Base-by-base conservation (phyloP, 108 stramenopile species). In the Conticribra weissflogii region DNA sequence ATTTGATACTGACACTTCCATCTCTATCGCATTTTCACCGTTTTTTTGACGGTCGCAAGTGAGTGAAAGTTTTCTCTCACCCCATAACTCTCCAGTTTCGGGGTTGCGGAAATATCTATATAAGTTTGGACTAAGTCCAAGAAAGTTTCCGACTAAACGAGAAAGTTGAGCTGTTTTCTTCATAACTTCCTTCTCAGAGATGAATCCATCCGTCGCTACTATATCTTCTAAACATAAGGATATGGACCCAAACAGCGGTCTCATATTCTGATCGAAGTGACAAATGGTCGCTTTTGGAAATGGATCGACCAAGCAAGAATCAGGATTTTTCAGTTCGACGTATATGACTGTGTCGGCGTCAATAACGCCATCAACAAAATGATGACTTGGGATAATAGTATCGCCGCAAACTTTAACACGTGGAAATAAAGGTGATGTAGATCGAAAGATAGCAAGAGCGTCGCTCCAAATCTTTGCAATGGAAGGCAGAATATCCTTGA, bases 101-200 rank as follows among this genome's bases (percentile, higher is more conserved):
- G 68, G 60, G 53, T 81, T 49, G 14, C 83, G 54, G 60, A 77
- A 84, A 49, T 60, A 77, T 28, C 65, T 52, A 57, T 72, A 84
- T 29, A 84, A 48, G 23, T 27, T 44, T 41, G 75, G 63, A 28
- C 32, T 54, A 5, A 84, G 72, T 5, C 77, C 83, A 3, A 84
- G 74, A 31, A 75, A 75, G 48, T 56, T 48, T 29, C 74, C 74
- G 7, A 63, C 27, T 17, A 77, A 25, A 31, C 55, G 29, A 23
- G 67, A 55, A 21, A 60, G 54, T 25, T 36, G 15, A 33, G 62
- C 68, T 59, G 63, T 64, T 33, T 77, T 67, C 2, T 62, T 53
- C 21, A 58, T 32, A n/a, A 59, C 50, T 54, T 77, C 76, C 30
- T 56, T 67, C 44, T 75, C 65, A 23, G 66, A 18, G 3, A 67